Evolutionary conservation across 345 rosid species (phyloP).

Genomic region (Draba incana): DNA sequence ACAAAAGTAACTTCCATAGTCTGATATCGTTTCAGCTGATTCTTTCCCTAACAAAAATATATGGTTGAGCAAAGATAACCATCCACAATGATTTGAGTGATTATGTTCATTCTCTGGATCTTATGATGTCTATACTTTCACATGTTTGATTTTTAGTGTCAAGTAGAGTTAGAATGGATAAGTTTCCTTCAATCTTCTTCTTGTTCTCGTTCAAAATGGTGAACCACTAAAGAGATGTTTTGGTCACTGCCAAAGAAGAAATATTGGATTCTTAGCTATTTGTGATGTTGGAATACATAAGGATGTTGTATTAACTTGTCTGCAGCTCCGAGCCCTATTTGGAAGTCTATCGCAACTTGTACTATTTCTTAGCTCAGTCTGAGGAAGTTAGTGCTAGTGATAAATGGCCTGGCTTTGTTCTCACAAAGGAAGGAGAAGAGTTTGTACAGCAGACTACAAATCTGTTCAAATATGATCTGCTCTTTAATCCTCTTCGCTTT

Average conservation of each 20-base stretch:
- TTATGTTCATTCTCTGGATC: slow-evolving; percentile 6
- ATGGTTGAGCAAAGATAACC: slow-evolving; percentile 18
- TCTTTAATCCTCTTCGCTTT: slow-evolving; percentile 84
- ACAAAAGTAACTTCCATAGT: slow-evolving; percentile 8
- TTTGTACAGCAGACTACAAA: slow-evolving; percentile 91
- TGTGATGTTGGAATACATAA: slow-evolving; percentile 23
- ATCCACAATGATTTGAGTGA: slow-evolving; percentile 15
- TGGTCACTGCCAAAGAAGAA: slow-evolving; percentile 23
- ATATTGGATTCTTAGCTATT: slow-evolving; percentile 18
- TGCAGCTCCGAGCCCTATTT: slow-evolving; percentile 85
- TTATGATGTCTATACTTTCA: slow-evolving; percentile 2
- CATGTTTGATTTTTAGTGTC: slow-evolving; percentile 23
- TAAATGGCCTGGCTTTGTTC: slow-evolving; percentile 98
- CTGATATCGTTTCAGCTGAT: slow-evolving; percentile 18
- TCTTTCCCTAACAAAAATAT: slow-evolving; percentile 19
- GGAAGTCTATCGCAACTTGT: slow-evolving; percentile 85
- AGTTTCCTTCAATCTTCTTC: slow-evolving; percentile 12
- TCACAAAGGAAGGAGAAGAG: slow-evolving; percentile 96
- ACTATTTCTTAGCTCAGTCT: slow-evolving; percentile 81
- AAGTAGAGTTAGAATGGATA: slow-evolving; percentile 26
- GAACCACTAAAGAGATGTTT: slow-evolving; percentile 19
- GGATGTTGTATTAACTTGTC: slow-evolving; percentile 38
- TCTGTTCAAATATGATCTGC: slow-evolving; percentile 84
- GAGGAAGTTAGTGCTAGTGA: slow-evolving; percentile 97
- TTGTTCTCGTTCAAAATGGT: slow-evolving; percentile 17